Conservation (phyloP, 306 rosid species). For the Prinsepia uniflora region DNA sequence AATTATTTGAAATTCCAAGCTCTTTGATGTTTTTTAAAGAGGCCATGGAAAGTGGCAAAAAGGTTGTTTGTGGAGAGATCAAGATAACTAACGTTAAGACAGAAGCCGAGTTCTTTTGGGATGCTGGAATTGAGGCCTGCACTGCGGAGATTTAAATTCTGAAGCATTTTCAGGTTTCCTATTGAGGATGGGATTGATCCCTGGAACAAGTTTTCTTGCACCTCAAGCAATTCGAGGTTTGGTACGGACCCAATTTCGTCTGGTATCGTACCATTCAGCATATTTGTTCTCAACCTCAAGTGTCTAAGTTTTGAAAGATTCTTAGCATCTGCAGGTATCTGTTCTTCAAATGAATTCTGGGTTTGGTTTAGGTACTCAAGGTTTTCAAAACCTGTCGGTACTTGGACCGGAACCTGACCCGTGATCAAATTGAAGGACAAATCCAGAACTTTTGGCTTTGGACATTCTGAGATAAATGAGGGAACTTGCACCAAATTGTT, state of each 20-base stretch:
- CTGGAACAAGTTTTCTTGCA: constrained; percentile 32
- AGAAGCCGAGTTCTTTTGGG: constrained; percentile 49
- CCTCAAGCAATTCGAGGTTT: constrained; percentile 35
- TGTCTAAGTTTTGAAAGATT: constrained; percentile 45
- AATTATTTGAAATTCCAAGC: constrained; percentile 20
- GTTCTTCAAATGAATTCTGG: constrained; percentile 33
- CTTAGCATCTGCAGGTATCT: constrained; percentile 34
- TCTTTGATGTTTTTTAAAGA: not conserved
- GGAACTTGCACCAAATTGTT: constrained; percentile 3
- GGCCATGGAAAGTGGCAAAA: not conserved
- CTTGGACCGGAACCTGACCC: constrained; percentile 34
- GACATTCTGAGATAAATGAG: not conserved
- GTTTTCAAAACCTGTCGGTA: constrained; percentile 32
- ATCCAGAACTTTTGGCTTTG: not conserved
- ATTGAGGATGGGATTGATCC: constrained; percentile 47
- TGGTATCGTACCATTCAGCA: constrained; percentile 37
- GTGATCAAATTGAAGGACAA: not conserved
- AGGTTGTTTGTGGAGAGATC: not conserved
- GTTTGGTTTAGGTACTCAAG: constrained; percentile 54
- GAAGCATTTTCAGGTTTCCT: constrained; percentile 35
- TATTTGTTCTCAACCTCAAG: constrained; percentile 35
- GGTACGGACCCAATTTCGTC: constrained; percentile 32
- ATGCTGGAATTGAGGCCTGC: constrained; percentile 41
- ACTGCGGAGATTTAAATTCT: constrained; percentile 13
- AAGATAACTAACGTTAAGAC: constrained; percentile 17